Conservation (phyloP, 768 basidiomycete species). For the Mycena belliarum region DNA sequence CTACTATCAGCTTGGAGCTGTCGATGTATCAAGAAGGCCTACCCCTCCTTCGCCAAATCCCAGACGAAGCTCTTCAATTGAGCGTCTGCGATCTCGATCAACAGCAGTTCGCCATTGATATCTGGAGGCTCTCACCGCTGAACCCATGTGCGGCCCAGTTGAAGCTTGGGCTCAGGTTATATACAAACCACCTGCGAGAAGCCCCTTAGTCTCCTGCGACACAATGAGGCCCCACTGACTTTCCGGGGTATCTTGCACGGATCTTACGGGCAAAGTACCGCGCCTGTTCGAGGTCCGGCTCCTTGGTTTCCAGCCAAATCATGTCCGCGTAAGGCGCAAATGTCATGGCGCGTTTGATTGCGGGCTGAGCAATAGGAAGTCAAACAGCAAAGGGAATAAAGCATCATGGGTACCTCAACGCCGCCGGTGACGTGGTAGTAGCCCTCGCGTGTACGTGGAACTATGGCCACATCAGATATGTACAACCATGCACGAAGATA, state of each 20-base stretch:
- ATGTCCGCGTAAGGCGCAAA: slow-evolving; percentile 89
- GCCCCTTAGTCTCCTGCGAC: background rate
- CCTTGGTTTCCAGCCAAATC: slow-evolving; percentile 91
- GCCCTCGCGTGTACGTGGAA: slow-evolving; percentile 87
- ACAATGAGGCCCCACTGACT: slow-evolving; percentile 40
- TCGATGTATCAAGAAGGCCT: slow-evolving; percentile 14
- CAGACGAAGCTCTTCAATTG: slow-evolving; percentile 85
- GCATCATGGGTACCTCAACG: slow-evolving; percentile 51
- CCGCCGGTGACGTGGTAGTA: slow-evolving; percentile 89
- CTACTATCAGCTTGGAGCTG: background rate
- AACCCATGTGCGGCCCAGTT: slow-evolving; percentile 89
- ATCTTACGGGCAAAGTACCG: slow-evolving; percentile 76
- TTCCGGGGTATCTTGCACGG: slow-evolving; percentile 68
- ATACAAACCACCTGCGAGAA: slow-evolving; percentile 73
- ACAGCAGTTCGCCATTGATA: background rate
- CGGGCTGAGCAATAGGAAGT: slow-evolving; percentile 45
- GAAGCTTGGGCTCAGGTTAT: slow-evolving; percentile 93
- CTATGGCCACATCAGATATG: slow-evolving; percentile 36
- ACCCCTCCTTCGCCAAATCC: slow-evolving; percentile 90
- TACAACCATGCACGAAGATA: slow-evolving; percentile 7
- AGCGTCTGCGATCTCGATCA: slow-evolving; percentile 44
- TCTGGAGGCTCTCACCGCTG: slow-evolving; percentile 42
- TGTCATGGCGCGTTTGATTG: slow-evolving; percentile 75
- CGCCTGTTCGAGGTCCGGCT: slow-evolving; percentile 82
- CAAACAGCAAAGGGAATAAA: background rate